These are phyloP conservation scores for Murraya paniculata DNA, from an alignment of 345 rosid species.

Conservation along the genomic window DNA sequence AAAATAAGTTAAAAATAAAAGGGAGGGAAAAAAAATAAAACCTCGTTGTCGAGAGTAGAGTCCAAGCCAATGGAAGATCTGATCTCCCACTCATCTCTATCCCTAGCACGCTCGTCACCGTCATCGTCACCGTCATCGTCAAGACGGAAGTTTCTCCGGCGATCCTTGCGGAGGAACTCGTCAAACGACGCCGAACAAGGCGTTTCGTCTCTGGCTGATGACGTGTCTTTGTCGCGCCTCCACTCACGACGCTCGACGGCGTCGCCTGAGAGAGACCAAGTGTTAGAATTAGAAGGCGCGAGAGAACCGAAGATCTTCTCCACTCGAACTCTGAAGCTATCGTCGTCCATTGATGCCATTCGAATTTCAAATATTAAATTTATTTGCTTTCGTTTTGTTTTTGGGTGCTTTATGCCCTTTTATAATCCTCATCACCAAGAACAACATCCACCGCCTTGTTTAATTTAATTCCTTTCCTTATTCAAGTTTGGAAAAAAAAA, in stretches of 20 bases:
- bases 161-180: slow-evolving; percentile 25
- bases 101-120: slow-evolving; percentile 5
- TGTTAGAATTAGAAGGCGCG: slow-evolving; percentile 10
- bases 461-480: too few species aligned
- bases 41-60: slow-evolving; percentile 80
- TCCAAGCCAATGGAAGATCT: slow-evolving; percentile 75
- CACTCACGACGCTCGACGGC: slow-evolving; percentile 37
- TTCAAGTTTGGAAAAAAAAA: too few species aligned
- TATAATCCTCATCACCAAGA: too few species aligned
- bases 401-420: too few species aligned
- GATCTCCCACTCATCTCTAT: slow-evolving; percentile 64
- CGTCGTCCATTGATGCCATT: slow-evolving; percentile 30
- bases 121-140: slow-evolving; percentile 33
- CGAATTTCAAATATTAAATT: neutral
- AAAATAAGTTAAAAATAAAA: neutral
- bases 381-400: too few species aligned
- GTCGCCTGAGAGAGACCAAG: slow-evolving; percentile 50
- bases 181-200: slow-evolving; percentile 55
- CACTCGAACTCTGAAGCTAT: slow-evolving; percentile 50
- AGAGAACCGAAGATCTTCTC: slow-evolving; percentile 51
- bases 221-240: slow-evolving; percentile 20
- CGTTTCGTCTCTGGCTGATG: slow-evolving; percentile 43
- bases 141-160: slow-evolving; percentile 19
- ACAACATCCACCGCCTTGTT: too few species aligned
- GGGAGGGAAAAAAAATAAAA: neutral